These are phyloP conservation scores for Melastoma malabathricum DNA, from an alignment of 345 rosid genomes.

Conservation along the genomic window DNA sequence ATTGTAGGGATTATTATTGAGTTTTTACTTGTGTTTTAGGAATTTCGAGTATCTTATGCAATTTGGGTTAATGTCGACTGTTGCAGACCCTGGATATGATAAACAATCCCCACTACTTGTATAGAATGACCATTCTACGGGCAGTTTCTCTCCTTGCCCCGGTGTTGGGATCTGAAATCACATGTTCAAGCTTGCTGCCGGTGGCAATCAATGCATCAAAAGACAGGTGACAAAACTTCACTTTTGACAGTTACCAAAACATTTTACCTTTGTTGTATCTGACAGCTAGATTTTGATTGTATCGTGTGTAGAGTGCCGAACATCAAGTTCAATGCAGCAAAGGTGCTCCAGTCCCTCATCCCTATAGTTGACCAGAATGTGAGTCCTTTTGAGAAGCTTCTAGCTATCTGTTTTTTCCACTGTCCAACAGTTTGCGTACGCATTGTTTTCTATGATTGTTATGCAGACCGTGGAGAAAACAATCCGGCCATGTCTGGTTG, in stretches of 20 bases:
- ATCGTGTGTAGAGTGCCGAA: slow-evolving; percentile 67
- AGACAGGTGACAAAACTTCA: slow-evolving; percentile 41
- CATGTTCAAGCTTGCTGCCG: slow-evolving; percentile 72
- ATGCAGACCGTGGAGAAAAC: slow-evolving; percentile 62
- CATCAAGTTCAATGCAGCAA: slow-evolving; percentile 91
- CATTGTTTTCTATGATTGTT: neutral
- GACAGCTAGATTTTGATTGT: neutral
- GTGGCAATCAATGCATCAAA: slow-evolving; percentile 58
- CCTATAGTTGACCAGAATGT: slow-evolving; percentile 78
- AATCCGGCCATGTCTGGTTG: slow-evolving; percentile 68
- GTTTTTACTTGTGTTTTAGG: neutral
- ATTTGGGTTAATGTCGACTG: neutral
- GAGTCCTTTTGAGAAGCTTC: slow-evolving; percentile 14
- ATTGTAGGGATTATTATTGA: neutral
- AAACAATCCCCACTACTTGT: slow-evolving; percentile 64
- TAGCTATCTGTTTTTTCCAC: neutral
- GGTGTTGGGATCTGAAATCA: slow-evolving; percentile 80
- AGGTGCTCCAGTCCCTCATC: slow-evolving; percentile 79
- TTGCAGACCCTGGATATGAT: slow-evolving; percentile 72
- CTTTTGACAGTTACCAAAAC: neutral
- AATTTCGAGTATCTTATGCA: neutral
- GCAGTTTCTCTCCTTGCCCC: slow-evolving; percentile 80
- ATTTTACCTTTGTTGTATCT: neutral
- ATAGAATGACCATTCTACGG: slow-evolving; percentile 76
- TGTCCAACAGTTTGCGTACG: too few relatives aligned